phyloP scores from a whole-genome alignment of 768 basidiomycete species.

The Leccinum disarticulatum region DNA sequence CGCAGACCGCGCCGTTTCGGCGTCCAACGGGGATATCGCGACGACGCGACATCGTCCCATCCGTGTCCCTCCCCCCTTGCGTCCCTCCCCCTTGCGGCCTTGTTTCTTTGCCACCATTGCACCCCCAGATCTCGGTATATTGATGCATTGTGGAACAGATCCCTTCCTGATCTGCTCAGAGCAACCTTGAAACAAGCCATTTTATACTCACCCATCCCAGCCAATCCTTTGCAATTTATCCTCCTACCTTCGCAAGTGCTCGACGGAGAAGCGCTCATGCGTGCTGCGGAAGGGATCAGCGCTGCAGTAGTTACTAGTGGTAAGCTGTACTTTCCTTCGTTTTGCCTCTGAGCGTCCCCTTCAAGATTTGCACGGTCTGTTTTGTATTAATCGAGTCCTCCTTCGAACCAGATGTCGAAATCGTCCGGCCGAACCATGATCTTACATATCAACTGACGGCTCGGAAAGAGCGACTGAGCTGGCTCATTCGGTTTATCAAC shows the following conservation, averaged over 20 bases:
- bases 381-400: neutral
- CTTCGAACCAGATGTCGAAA: slow-evolving; percentile 50
- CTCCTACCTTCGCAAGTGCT: slow-evolving; percentile 67
- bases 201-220: slow-evolving; percentile 66
- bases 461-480: slow-evolving; percentile 72
- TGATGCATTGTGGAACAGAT: slow-evolving; percentile 46
- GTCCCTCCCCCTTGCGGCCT: too few relatives aligned
- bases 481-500: slow-evolving; percentile 88
- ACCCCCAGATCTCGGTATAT: neutral
- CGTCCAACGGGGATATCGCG: too few relatives aligned
- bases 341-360: neutral
- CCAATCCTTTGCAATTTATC: slow-evolving; percentile 80
- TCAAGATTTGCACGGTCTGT: neutral
- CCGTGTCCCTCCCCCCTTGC: too few relatives aligned
- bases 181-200: slow-evolving; percentile 84
- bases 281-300: slow-evolving; percentile 75
- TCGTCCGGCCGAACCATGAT: slow-evolving; percentile 77
- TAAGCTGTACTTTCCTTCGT: slow-evolving; percentile 28
- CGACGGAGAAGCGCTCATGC: slow-evolving; percentile 77
- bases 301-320: slow-evolving; percentile 71
- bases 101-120: too few relatives aligned
- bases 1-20: too few relatives aligned
- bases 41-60: too few relatives aligned
- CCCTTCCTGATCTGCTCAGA: slow-evolving; percentile 64
- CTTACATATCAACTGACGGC: slow-evolving; percentile 73